Evolutionary conservation across 495 filamentous ascomycete genomes (phyloP).

Genomic region (Copromyces sp.): DNA sequence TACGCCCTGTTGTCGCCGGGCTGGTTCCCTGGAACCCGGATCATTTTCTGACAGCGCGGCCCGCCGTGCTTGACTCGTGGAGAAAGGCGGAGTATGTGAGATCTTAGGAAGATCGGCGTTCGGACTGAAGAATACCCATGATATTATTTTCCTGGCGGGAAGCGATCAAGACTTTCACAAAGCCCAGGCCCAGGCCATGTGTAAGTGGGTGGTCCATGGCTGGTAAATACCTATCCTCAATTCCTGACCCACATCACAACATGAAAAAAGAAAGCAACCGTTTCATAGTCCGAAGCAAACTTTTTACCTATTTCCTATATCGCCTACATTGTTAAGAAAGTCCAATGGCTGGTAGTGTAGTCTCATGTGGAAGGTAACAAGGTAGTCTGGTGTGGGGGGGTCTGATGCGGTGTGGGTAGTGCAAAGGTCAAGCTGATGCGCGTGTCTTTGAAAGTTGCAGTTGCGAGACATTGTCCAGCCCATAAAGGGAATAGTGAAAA

Average conservation of each 20-base stretch:
- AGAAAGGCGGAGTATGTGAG: neutral
- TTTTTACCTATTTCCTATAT: neutral
- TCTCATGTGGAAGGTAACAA: neutral
- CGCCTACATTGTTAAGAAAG: neutral
- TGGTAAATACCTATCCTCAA: neutral
- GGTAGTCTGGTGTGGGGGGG: neutral
- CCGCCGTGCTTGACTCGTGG: neutral
- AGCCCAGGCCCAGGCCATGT: neutral
- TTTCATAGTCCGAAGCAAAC: neutral
- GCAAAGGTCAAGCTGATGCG: neutral
- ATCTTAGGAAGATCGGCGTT: neutral
- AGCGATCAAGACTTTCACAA: neutral
- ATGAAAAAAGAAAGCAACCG: neutral
- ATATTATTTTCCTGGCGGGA: neutral
- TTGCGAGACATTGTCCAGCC: neutral
- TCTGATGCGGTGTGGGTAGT: neutral
- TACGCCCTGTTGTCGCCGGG: constrained; percentile 18
- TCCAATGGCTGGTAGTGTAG: neutral
- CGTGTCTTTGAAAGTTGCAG: neutral
- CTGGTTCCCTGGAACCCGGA: constrained; percentile 8
- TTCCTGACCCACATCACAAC: neutral
- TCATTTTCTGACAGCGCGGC: neutral
- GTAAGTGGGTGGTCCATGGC: neutral
- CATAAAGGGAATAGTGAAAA: neutral
- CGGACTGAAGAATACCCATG: neutral